These are phyloP conservation scores for Boletus bicolor DNA, from an alignment of 768 basidiomycete genomes.

Conservation along the genomic window DNA sequence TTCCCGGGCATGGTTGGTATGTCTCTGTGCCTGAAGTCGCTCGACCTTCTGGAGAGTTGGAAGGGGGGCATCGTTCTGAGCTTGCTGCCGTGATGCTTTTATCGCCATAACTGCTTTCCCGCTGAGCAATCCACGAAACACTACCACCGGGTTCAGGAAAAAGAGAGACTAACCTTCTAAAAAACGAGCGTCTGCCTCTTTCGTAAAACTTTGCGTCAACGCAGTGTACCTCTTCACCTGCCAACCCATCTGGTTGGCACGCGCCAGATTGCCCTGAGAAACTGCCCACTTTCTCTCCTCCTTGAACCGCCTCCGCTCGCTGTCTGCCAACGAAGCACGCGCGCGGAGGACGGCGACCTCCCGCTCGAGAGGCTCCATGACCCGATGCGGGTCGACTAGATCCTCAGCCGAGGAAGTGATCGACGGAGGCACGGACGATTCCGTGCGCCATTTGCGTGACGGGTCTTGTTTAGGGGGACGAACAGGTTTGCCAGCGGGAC, in stretches of 20 bases:
- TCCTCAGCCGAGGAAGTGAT: slow-evolving; percentile 67
- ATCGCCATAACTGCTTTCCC: slow-evolving; percentile 25
- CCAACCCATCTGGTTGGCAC: slow-evolving; percentile 79
- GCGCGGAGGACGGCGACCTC: slow-evolving; percentile 74
- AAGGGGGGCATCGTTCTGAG: slow-evolving; percentile 9
- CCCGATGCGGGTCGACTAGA: slow-evolving; percentile 53
- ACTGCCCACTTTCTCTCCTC: slow-evolving; percentile 88
- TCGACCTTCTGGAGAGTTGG: slow-evolving; percentile 24
- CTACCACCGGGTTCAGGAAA: neutral
- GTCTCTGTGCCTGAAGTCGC: slow-evolving; percentile 20
- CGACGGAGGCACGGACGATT: slow-evolving; percentile 45
- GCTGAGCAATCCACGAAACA: slow-evolving; percentile 7
- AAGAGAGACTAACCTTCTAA: slow-evolving; percentile 49
- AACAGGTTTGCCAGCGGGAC: slow-evolving; percentile 15
- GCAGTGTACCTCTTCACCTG: slow-evolving; percentile 79
- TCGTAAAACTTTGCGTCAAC: slow-evolving; percentile 75
- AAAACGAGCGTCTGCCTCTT: slow-evolving; percentile 69
- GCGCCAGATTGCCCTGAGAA: slow-evolving; percentile 70
- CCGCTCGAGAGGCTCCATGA: slow-evolving; percentile 64
- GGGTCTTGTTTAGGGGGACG: slow-evolving; percentile 31
- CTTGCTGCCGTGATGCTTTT: slow-evolving; percentile 19
- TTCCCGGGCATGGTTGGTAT: slow-evolving; percentile 31
- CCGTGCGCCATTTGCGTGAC: slow-evolving; percentile 32
- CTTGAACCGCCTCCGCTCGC: slow-evolving; percentile 75
- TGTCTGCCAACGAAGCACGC: slow-evolving; percentile 77